phyloP scores from a whole-genome alignment of 768 basidiomycete species.

The Auriscalpium microsporum region DNA sequence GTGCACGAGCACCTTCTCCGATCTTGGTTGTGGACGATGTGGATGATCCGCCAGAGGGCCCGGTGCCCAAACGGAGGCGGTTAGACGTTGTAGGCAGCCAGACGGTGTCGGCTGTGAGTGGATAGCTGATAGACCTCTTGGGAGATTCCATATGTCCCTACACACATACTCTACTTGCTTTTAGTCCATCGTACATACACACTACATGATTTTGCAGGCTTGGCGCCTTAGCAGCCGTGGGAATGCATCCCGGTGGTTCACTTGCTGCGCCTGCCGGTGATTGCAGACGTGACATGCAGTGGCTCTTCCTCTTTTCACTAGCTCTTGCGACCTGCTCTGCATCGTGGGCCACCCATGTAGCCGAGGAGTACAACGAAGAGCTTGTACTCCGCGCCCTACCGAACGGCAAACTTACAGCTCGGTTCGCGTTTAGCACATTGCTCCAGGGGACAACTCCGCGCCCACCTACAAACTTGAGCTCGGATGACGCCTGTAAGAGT shows the following conservation, averaged over 20 bases:
- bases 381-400: conserved; percentile 52
- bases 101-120: not conserved
- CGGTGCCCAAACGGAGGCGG: conserved; percentile 22
- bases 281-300: not conserved
- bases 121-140: not conserved
- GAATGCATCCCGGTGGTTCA: too few species aligned
- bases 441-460: conserved; percentile 46
- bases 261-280: too few species aligned
- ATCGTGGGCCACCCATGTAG: not conserved
- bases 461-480: conserved; percentile 40
- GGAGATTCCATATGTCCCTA: too few species aligned
- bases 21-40: conserved; percentile 47
- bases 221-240: too few species aligned
- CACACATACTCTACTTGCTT: too few species aligned
- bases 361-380: conserved; percentile 47
- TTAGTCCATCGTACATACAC: too few species aligned
- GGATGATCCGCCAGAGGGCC: conserved; percentile 43
- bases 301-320: not conserved
- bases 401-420: conserved; percentile 76
- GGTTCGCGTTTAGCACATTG: conserved; percentile 72
- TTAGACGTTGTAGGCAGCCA: not conserved
- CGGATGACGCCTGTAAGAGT: conserved; percentile 40
- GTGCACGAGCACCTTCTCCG: conserved; percentile 36
- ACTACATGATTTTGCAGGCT: too few species aligned
- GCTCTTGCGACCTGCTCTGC: not conserved